Evolutionary conservation across 768 basidiomycete genomes (phyloP).

Genomic region (Boletus pseudo-olivaceus): DNA sequence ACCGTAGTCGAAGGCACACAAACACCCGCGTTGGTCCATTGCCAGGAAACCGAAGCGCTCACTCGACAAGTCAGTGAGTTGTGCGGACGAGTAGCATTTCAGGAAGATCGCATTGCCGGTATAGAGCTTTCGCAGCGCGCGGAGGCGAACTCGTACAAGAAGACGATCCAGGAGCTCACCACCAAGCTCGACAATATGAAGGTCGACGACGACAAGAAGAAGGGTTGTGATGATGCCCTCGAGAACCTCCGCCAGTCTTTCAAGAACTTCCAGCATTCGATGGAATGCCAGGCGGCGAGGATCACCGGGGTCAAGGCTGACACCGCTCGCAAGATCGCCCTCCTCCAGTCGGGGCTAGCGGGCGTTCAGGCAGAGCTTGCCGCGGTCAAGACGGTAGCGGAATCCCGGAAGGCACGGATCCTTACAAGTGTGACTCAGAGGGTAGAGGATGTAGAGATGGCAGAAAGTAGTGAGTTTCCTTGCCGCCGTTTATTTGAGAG

Average conservation of each 20-base stretch:
- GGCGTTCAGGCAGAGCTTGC: conserved; percentile 7
- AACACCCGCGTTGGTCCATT: background rate
- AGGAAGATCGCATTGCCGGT: conserved; percentile 9
- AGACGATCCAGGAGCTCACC: conserved; percentile 12
- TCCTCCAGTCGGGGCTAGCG: conserved; percentile 16
- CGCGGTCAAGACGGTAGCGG: conserved; percentile 5
- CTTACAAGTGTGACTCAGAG: background rate
- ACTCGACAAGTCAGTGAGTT: conserved; percentile 8
- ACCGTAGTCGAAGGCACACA: conserved; percentile 8
- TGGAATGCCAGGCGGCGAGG: conserved; percentile 16
- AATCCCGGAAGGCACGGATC: background rate
- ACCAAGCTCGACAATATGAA: background rate
- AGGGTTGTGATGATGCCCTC: conserved; percentile 1
- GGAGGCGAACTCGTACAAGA: conserved; percentile 1
- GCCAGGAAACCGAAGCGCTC: conserved; percentile 2
- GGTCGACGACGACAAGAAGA: conserved; percentile 6
- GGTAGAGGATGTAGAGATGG: background rate
- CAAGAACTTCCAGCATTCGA: background rate
- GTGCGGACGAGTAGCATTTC: conserved; percentile 5
- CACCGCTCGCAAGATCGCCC: conserved; percentile 11
- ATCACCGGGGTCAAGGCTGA: conserved; percentile 15
- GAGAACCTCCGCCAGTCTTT: conserved; percentile 3
- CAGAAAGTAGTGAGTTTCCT: conserved; percentile 3
- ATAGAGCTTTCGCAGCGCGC: conserved; percentile 8
- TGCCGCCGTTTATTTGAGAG: background rate